Base-by-base conservation (phyloP, 73 alveolate species). In the Halteria grandinella region DNA sequence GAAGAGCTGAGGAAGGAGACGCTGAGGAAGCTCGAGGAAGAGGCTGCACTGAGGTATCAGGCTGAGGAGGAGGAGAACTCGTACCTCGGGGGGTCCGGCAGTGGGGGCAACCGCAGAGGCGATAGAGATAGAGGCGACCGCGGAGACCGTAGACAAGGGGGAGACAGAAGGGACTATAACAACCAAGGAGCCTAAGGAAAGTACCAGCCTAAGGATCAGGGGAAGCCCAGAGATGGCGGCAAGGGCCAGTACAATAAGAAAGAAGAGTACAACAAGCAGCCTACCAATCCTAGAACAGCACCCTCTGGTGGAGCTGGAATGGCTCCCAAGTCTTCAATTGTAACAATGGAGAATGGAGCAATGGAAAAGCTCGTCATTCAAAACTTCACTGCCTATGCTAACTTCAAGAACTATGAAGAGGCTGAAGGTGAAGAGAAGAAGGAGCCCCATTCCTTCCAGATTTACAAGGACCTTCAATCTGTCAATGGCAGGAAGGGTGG, bases 1-100 rank as follows among this genome's bases (percentile, higher is more conserved):
- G 83, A 31, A 1, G 83, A 70, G 15, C 32, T 70, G 27, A 45
- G 71, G 37, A 45, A 50, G 41, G 83, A 70, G 49, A 21, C 50
- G 10, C 59, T 44, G n/a, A 55, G 49, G n/a, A 49, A 70, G 64
- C 49, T 50, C 18, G 31, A 33, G 24, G 70, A 70, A 51, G 83
- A 70, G 24, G 72, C 47, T 0, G 18, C 0, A 18, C 69, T 44
- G 11, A 70, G 59, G 55, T 23, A 49, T 10, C 6, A 27, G 5
- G 31, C 15, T 29, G 62, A 70, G 51, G 18, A 24, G 43, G 71
- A 70, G 24, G 83, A 70, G 27, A 1, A 70, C n/a, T 28, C 29
- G 18, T 18, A 11, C n/a, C 47, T 11, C 11, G 47, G 11, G 5
- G 47, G 11, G 47, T 36, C 11, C 47, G 5, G 4, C 2, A 51